Evolutionary conservation across 2,329 filamentous ascomycete species (phyloP).

Genomic region (Cytospora leucostoma): DNA sequence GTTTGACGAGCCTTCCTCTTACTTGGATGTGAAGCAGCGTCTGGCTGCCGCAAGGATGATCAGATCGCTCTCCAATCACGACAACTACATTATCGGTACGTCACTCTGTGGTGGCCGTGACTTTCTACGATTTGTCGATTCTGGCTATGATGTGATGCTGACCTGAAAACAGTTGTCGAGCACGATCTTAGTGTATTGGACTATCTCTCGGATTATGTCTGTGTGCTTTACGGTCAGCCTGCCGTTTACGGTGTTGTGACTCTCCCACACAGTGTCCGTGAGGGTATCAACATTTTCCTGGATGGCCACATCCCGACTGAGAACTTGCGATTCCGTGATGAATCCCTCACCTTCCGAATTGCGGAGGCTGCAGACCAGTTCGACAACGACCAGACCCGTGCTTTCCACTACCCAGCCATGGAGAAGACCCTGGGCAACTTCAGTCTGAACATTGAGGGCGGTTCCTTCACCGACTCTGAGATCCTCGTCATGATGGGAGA

Average conservation of each 20-base stretch:
- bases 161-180: slow-evolving; percentile 69
- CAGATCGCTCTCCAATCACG: slow-evolving; percentile 80
- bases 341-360: slow-evolving; percentile 94
- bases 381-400: slow-evolving; percentile 78
- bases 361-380: slow-evolving; percentile 88
- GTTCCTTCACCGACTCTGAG: slow-evolving; percentile 94
- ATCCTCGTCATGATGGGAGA: slow-evolving; percentile 99
- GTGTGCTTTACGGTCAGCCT: slow-evolving; percentile 92
- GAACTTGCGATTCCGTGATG: slow-evolving; percentile 96
- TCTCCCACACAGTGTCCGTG: slow-evolving; percentile 89
- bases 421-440: slow-evolving; percentile 90
- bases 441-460: slow-evolving; percentile 76
- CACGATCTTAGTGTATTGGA: slow-evolving; percentile 98
- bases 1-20: slow-evolving; percentile 99
- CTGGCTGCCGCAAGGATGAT: slow-evolving; percentile 89
- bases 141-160: not conserved
- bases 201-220: slow-evolving; percentile 98
- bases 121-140: not conserved
- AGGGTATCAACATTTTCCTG: slow-evolving; percentile 95
- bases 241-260: slow-evolving; percentile 98
- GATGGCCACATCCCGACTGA: slow-evolving; percentile 98
- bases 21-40: slow-evolving; percentile 99
- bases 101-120: not conserved
- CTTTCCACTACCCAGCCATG: slow-evolving; percentile 87
- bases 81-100: slow-evolving; percentile 84